Conservation (phyloP, 345 rosid species). For the Camelina hispida region DNA sequence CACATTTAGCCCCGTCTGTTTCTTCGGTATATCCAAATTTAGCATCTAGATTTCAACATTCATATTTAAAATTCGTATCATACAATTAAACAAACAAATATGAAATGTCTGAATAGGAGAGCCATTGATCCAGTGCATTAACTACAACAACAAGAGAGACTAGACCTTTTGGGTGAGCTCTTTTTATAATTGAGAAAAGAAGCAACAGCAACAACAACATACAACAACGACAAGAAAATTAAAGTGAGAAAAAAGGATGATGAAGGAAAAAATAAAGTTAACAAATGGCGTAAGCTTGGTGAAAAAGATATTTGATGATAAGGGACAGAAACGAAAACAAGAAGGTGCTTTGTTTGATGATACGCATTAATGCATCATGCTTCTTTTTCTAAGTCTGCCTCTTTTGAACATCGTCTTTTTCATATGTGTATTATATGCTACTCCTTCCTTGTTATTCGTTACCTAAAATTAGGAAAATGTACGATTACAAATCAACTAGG, state of each 20-base stretch:
- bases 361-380: slow-evolving; percentile 14
- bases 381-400: neutral
- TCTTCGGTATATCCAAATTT: too few species aligned
- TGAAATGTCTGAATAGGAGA: neutral
- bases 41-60: too few species aligned
- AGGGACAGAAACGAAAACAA: slow-evolving; percentile 10
- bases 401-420: slow-evolving; percentile 7
- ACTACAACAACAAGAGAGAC: neutral
- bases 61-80: neutral
- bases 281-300: slow-evolving; percentile 16
- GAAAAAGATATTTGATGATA: neutral
- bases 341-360: slow-evolving; percentile 1
- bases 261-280: slow-evolving; percentile 4
- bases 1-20: neutral
- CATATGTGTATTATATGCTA: neutral
- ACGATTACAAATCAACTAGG: neutral
- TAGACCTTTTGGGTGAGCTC: neutral
- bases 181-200: neutral
- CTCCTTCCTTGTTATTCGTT: neutral
- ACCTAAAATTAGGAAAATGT: neutral
- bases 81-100: neutral
- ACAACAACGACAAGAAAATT: neutral
- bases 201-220: neutral
- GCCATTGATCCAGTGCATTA: neutral
- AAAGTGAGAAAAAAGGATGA: neutral